Evolutionary conservation across 768 basidiomycete species (phyloP).

Genomic region (Nidularia sp.): DNA sequence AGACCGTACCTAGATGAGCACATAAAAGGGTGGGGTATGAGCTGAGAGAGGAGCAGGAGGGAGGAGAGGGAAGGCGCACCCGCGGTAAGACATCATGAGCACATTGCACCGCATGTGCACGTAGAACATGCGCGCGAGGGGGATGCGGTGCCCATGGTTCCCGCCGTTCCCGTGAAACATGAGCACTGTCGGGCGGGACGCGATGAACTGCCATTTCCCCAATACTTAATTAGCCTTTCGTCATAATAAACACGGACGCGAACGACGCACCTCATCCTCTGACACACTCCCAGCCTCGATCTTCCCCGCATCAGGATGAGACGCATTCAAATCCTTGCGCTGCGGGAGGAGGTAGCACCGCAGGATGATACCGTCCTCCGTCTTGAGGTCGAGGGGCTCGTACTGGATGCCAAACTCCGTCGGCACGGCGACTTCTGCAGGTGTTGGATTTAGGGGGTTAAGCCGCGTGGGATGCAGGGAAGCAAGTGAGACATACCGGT

Average conservation of each 20-base stretch:
- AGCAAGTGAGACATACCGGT: slow-evolving; percentile 41
- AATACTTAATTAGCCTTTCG: background rate
- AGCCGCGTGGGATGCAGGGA: background rate
- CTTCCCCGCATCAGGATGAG: slow-evolving; percentile 22
- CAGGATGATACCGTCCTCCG: slow-evolving; percentile 69
- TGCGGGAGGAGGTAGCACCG: slow-evolving; percentile 77
- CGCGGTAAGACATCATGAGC: slow-evolving; percentile 90
- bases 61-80: slow-evolving; percentile 41
- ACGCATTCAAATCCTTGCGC: slow-evolving; percentile 38
- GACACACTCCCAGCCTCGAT: slow-evolving; percentile 32
- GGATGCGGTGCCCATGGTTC: slow-evolving; percentile 87
- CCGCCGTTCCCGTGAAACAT: slow-evolving; percentile 94
- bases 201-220: slow-evolving; percentile 27
- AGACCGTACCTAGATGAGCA: slow-evolving; percentile 65
- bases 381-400: slow-evolving; percentile 67
- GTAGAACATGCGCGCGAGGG: slow-evolving; percentile 80
- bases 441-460: background rate
- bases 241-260: background rate
- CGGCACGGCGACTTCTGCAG: slow-evolving; percentile 68
- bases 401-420: slow-evolving; percentile 68
- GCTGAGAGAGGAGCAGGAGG: background rate
- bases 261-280: slow-evolving; percentile 52
- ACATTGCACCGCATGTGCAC: slow-evolving; percentile 87
- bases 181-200: slow-evolving; percentile 74
- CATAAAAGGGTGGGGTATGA: background rate